Percentiles rank a stretch among this genome's conserved stretches.
phyloP scores from a whole-genome alignment of 805 yeast species.

The Wickerhamia fluorescens region DNA sequence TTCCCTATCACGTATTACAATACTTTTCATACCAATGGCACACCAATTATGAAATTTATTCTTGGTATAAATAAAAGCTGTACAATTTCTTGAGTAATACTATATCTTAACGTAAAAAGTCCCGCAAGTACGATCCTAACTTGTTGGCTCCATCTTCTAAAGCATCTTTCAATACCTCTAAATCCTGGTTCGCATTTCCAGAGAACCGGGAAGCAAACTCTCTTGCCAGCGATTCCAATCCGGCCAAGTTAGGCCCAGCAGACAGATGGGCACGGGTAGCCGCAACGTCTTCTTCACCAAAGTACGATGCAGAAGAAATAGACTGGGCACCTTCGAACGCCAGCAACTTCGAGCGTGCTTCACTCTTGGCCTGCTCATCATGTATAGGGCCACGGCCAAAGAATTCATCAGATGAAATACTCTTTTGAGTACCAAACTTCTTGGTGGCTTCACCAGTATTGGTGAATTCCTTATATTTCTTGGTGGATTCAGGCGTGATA shows the following conservation, averaged over 20 bases:
- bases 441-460: conserved; percentile 70
- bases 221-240: conserved; percentile 52
- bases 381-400: conserved; percentile 80
- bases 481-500: conserved; percentile 28
- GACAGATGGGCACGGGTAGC: conserved; percentile 11
- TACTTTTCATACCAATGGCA: too few relatives aligned
- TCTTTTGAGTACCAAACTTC: conserved; percentile 85
- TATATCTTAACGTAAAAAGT: conserved; percentile 63
- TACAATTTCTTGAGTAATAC: too few relatives aligned
- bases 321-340: conserved; percentile 80
- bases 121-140: conserved; percentile 78
- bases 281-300: conserved; percentile 64
- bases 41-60: too few relatives aligned
- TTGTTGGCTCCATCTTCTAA: conserved; percentile 91
- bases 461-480: conserved; percentile 46
- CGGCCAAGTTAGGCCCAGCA: conserved; percentile 20
- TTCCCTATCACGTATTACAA: too few relatives aligned
- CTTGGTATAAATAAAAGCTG: too few relatives aligned
- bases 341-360: conserved; percentile 76
- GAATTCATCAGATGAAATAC: conserved; percentile 90
- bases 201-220: conserved; percentile 64
- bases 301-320: conserved; percentile 87
- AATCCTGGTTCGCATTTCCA: conserved; percentile 79
- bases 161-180: conserved; percentile 83
- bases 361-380: conserved; percentile 70